These are phyloP conservation scores for Aspergillus novoparasiticus DNA, from an alignment of 2,329 filamentous ascomycete genomes.

Conservation along the genomic window DNA sequence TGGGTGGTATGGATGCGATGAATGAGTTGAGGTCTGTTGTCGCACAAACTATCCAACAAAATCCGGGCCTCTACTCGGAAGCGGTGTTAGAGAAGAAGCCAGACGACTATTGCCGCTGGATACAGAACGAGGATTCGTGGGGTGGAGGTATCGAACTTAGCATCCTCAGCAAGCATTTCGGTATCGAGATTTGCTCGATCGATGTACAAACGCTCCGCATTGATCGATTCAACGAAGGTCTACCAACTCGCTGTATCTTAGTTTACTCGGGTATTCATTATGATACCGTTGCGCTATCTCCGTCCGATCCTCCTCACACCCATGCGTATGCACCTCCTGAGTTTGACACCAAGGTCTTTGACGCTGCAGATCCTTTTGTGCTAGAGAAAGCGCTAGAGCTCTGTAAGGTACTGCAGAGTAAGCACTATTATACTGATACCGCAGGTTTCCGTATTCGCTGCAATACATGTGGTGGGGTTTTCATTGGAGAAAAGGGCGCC, in stretches of 20 bases:
- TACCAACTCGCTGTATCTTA: conserved; percentile 70
- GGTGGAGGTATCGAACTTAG: conserved; percentile 88
- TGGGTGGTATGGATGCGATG: conserved; percentile 67
- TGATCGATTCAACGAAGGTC: conserved; percentile 78
- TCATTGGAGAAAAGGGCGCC: conserved; percentile 50
- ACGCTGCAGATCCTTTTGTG: conserved; percentile 57
- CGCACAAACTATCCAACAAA: conserved; percentile 73
- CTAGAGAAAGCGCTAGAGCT: conserved; percentile 65
- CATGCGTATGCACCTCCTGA: conserved; percentile 66
- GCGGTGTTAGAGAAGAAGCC: conserved; percentile 75
- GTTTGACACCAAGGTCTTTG: conserved; percentile 77
- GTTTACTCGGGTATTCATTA: conserved; percentile 95
- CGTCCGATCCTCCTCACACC: conserved; percentile 59
- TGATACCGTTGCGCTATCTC: conserved; percentile 79
- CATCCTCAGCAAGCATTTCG: conserved; percentile 81
- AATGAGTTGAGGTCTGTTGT: conserved; percentile 75
- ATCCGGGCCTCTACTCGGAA: conserved; percentile 72
- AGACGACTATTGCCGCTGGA: conserved; percentile 77
- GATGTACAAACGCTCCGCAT: conserved; percentile 72
- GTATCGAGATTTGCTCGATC: conserved; percentile 80
- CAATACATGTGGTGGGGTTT: conserved; percentile 56
- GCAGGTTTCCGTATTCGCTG: conserved; percentile 77
- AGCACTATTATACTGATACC: conserved; percentile 88
- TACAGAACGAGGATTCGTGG: conserved; percentile 80
- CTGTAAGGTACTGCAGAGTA: conserved; percentile 66